These are phyloP conservation scores for Sisymbrium irio DNA, from an alignment of 345 rosid genomes.

Conservation along the genomic window DNA sequence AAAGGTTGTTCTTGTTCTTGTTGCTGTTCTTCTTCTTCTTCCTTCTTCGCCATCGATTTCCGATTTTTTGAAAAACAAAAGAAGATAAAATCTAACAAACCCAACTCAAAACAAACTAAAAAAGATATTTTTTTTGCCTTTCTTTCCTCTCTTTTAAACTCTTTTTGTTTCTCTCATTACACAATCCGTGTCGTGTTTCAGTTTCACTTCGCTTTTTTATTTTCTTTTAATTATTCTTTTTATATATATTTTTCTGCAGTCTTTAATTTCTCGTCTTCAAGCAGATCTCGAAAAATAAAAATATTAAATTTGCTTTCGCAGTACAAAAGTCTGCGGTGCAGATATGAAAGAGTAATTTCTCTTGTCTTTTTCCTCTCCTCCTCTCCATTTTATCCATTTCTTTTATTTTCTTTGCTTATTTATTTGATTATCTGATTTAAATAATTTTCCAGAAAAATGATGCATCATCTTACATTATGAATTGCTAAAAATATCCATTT, in stretches of 20 bases:
- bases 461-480: neutral
- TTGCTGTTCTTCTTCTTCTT: slow-evolving; percentile 3
- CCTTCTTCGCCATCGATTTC: slow-evolving; percentile 40
- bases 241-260: slow-evolving; percentile 7
- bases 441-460: neutral
- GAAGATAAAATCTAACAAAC: slow-evolving; percentile 24
- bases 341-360: slow-evolving; percentile 18
- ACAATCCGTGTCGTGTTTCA: slow-evolving; percentile 27
- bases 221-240: neutral
- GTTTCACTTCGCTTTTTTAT: slow-evolving; percentile 5
- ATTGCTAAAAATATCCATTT: neutral
- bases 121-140: neutral
- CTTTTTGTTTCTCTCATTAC: slow-evolving; percentile 1
- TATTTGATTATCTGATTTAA: neutral
- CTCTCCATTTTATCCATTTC: neutral
- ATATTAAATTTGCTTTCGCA: neutral
- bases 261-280: slow-evolving; percentile 13
- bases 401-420: neutral
- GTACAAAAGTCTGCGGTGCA: slow-evolving; percentile 33
- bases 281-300: slow-evolving; percentile 21
- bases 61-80: neutral
- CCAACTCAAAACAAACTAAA: slow-evolving; percentile 10
- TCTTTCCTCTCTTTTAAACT: neutral
- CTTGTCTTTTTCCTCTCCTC: neutral
- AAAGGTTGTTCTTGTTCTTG: slow-evolving; percentile 2